phyloP scores from a whole-genome alignment of 257 asterid genomes.

The Ophiorrhiza pumila region DNA sequence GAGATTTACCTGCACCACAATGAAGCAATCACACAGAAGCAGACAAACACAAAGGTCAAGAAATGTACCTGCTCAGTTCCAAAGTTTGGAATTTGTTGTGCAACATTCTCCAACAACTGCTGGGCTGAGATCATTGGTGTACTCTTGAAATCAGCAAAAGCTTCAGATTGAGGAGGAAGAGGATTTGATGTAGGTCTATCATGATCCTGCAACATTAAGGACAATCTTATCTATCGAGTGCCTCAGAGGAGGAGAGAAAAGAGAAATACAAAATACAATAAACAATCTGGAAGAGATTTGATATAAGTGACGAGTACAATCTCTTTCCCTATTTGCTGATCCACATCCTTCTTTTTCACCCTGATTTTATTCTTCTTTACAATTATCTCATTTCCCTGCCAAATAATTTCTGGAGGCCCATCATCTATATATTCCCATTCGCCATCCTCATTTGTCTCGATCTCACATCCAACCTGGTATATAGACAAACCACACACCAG shows the following conservation, averaged over 20 bases:
- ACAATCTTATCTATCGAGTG: conserved; percentile 3
- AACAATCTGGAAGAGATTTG: conserved; percentile 5
- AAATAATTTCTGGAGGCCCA: conserved; percentile 94
- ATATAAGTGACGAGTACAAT: conserved; percentile 32
- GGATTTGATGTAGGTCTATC: conserved; percentile 93
- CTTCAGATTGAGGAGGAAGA: conserved; percentile 87
- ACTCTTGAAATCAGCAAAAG: conserved; percentile 54
- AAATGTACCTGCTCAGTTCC: conserved; percentile 87
- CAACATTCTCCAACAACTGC: conserved; percentile 75
- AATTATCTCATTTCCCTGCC: conserved; percentile 97
- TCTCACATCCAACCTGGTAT: conserved; percentile 45
- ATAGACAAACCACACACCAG: background rate
- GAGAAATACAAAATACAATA: background rate
- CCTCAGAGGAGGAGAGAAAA: background rate
- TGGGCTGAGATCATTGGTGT: conserved; percentile 68
- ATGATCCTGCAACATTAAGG: conserved; percentile 52
- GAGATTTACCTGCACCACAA: background rate
- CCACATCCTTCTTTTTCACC: conserved; percentile 62
- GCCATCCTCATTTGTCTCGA: conserved; percentile 52
- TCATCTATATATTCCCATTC: conserved; percentile 91
- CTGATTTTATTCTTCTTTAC: conserved; percentile 81
- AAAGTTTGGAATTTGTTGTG: conserved; percentile 91
- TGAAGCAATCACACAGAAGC: background rate
- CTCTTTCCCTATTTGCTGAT: conserved; percentile 39
- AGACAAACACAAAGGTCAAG: conserved; percentile 9